A percentile compares a stretch with the other conserved stretches of the same genome.
These are phyloP conservation scores for Neolentinus lepideus DNA, from an alignment of 1,284 basidiomycete genomes.

Conservation along the genomic window DNA sequence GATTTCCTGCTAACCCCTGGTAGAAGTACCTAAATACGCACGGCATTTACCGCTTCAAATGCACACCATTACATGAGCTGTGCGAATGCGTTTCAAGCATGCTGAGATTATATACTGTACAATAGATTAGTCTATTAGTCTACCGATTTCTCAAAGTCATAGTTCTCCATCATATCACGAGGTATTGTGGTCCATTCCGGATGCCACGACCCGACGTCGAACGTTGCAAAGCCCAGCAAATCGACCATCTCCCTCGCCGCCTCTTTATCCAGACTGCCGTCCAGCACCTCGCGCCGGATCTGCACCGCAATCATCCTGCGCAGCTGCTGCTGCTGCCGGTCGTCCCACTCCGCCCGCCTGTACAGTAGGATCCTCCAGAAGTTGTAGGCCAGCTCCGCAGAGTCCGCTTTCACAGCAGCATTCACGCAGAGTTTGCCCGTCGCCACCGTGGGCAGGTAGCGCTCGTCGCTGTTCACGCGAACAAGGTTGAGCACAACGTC, in stretches of 20 bases:
- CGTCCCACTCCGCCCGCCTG: slow-evolving; percentile 40
- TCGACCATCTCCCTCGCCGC: slow-evolving; percentile 29
- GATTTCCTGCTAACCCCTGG: too few relatives aligned
- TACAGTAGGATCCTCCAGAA: slow-evolving; percentile 51
- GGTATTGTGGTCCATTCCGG: neutral
- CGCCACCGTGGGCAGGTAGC: slow-evolving; percentile 31
- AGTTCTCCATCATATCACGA: too few relatives aligned
- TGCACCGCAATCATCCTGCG: slow-evolving; percentile 31
- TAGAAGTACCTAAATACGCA: too few relatives aligned
- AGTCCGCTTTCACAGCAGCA: slow-evolving; percentile 39
- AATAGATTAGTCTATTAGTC: too few relatives aligned
- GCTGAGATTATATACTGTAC: neutral
- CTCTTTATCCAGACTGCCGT: slow-evolving; percentile 21
- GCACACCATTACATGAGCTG: too few relatives aligned
- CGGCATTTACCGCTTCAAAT: neutral
- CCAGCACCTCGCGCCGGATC: slow-evolving; percentile 22
- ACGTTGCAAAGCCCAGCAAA: slow-evolving; percentile 13
- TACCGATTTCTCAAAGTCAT: too few relatives aligned
- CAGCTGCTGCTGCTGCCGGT: slow-evolving; percentile 33
- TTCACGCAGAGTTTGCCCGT: slow-evolving; percentile 44
- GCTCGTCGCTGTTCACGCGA: neutral
- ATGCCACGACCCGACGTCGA: neutral
- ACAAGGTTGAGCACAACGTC: neutral
- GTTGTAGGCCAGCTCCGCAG: slow-evolving; percentile 43
- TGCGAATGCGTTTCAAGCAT: too few relatives aligned